Conservation (phyloP, 345 rosid genomes). For the Clausena lansium region DNA sequence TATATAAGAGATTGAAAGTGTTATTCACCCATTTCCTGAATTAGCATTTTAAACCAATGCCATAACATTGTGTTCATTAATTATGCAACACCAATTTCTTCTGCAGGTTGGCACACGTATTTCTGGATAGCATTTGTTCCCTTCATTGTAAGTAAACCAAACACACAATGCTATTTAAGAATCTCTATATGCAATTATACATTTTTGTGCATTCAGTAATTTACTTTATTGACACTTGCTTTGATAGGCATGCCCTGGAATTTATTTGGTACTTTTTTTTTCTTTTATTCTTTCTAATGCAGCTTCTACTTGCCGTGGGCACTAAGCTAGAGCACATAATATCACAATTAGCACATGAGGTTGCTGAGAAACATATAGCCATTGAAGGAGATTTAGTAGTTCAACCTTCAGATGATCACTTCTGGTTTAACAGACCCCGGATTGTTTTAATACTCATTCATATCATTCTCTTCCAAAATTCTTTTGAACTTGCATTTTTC, state of each 20-base stretch:
- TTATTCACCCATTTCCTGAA: conserved; percentile 27
- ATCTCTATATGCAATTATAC: no score
- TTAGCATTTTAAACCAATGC: neutral
- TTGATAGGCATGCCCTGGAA: neutral
- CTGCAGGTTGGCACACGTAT: conserved; percentile 81
- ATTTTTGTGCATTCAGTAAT: neutral
- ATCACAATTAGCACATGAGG: conserved; percentile 8
- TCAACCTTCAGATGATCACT: conserved; percentile 17
- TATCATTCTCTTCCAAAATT: conserved; percentile 13
- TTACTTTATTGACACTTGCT: neutral
- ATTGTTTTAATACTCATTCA: conserved; percentile 3
- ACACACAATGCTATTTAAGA: neutral
- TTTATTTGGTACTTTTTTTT: neutral
- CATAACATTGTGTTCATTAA: no score
- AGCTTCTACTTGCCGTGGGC: conserved; percentile 17
- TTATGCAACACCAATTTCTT: neutral
- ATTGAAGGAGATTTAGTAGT: conserved; percentile 15
- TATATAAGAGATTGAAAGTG: neutral
- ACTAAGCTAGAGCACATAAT: conserved; percentile 15
- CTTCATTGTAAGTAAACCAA: conserved; percentile 45
- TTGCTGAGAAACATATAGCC: conserved; percentile 14
- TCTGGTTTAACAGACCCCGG: conserved; percentile 12
- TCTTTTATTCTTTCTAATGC: neutral
- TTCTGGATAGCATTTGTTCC: conserved; percentile 80
- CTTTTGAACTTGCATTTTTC: conserved; percentile 13